Base-by-base conservation (phyloP, 495 filamentous ascomycete genomes). In the Penicillium argentinense region DNA sequence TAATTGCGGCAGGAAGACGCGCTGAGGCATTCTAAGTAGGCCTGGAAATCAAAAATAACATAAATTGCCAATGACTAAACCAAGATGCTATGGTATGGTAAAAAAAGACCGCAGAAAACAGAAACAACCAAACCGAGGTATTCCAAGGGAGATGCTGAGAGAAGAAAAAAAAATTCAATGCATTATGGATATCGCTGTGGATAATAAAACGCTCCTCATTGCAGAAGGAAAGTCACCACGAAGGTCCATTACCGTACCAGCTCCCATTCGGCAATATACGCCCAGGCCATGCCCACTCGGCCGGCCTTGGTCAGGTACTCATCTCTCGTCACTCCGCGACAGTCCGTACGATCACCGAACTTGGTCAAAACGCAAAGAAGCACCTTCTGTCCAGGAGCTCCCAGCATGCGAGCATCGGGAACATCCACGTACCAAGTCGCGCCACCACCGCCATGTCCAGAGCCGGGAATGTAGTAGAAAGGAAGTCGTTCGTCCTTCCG, bases 351-450 rank as follows among this genome's bases (percentile, higher is more conserved):
- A 52, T 85, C 77, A 0, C 89, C 68, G 19, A 70, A 68, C 16
- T 47, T 81, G 8, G 78, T 83, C 38, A 95, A 72, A 4, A 80
- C 81, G 40, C 73, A 81, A 24, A 88, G 51, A 39, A 66, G 71
- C 1, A 90, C 64, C 39, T 73, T 81, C 69, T 89, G 80, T 1
- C 90, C 90, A 9, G 80, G 75, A 1, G 68, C 68, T 1, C 91
- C 91, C 22, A 96, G 62, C 45, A 83, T 77, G 27, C 71, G 63
- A 13, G 80, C 74, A 41, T 72, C 64, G 4, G 69, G 65, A 1
- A 95, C 74, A 66, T 95, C 91, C 3, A 79, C 62, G 77, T 87
- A 95, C 81, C 82, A 92, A 60, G 82, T 78, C 66, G 78, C 49
- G 75, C 90, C 66, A 84, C 84, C 57, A 60, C 83, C 57, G 78